Evolutionary conservation across 2,329 filamentous ascomycete genomes (phyloP), one percentile per base, ranked within the genome.

Genomic region (Ramularia collo-cygni): DNA sequence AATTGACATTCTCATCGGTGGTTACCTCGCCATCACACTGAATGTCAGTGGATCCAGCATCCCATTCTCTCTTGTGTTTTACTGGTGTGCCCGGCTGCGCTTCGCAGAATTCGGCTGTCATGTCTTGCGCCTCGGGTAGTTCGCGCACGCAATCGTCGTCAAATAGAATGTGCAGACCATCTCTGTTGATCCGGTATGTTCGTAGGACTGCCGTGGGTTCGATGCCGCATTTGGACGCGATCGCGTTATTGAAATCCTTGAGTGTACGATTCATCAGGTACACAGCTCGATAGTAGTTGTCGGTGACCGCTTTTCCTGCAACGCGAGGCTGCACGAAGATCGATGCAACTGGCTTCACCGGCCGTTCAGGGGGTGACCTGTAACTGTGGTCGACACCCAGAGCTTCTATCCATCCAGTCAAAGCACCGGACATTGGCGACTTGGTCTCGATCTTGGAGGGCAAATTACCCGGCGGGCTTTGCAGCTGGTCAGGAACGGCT

Each of bases 101-200:
- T 52, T 92, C 81, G 42, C 85, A 73, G 43, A 81, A 76, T 53
- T 83, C 78, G 29, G 76, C 75, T 27, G 74, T 68, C 83, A 96
- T 92, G 57, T 95, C 90, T 62, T 96, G 87, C 21, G 88, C 89
- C 65, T 98, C 92, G 2, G 79, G 76, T 37, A 96, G 70, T 61
- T 90, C 83, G 31, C 76, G 76, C 21, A 96, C 77, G 34, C 93
- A 81, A 47, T 95, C 88, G 56, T 96, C 88, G 56, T 96, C 92
- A 53, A 96, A 75, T 57, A 93, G 78, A 40, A 96, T 79, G 55
- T 88, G 79, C 1, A 95, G 66, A 0, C 87, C 87, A 48, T 80
- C 79, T 10, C 79, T 72, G 29, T 85, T 81, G 38, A 88, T 70
- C 42, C 79, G 85, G 4, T 94, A 70, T 1, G 81, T 81, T 26